These are phyloP conservation scores for Calcarisporium arbuscula DNA, from an alignment of 2,329 filamentous ascomycete genomes.

Conservation along the genomic window DNA sequence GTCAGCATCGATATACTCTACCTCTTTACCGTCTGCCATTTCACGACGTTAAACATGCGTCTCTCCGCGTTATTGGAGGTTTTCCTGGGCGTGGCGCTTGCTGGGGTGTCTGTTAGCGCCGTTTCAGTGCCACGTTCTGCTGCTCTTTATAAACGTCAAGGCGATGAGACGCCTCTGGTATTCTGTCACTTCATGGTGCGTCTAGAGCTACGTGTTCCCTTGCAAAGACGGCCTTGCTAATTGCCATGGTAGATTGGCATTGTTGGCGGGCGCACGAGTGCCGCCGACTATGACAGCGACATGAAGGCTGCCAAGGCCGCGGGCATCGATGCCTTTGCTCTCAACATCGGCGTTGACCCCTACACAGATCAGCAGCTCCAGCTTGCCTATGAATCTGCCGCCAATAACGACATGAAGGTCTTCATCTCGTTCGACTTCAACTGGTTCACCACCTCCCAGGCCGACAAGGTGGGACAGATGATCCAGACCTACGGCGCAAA, in stretches of 20 bases:
- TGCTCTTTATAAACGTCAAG: not conserved
- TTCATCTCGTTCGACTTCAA: constrained; percentile 54
- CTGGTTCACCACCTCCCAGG: constrained; percentile 32
- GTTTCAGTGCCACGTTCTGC: not conserved
- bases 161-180: not conserved
- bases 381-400: constrained; percentile 43
- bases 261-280: constrained; percentile 31
- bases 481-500: constrained; percentile 37
- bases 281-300: constrained; percentile 39
- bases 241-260: constrained; percentile 34
- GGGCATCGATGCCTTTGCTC: constrained; percentile 42
- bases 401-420: constrained; percentile 41
- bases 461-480: constrained; percentile 34
- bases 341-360: constrained; percentile 41
- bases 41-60: no score
- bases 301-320: constrained; percentile 37
- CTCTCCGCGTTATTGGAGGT: no score
- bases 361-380: constrained; percentile 39
- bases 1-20: no score
- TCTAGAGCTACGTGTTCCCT: constrained; percentile 34
- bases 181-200: constrained; percentile 22
- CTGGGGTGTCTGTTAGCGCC: not conserved
- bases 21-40: no score
- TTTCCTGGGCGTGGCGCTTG: no score
- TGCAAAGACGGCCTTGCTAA: constrained; percentile 21